Evolutionary conservation across 768 basidiomycete genomes (phyloP), one percentile per base, ranked within the genome.

Genomic region (Piloderma croceum): DNA sequence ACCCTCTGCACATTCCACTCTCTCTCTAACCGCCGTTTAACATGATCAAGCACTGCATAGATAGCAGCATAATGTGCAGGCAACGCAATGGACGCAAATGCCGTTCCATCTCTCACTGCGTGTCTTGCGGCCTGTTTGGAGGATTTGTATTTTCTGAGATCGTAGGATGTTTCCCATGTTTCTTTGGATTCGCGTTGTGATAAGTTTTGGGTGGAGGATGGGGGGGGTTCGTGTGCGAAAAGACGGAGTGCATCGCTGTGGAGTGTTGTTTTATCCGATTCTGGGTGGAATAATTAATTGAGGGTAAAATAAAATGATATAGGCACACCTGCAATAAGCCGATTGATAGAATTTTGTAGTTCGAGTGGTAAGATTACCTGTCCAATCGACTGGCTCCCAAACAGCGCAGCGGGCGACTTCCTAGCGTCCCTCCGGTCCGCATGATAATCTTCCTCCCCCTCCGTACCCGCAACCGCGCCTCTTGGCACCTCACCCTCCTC

Each of bases 1-100:
- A 94, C 65, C 24, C 65, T 71, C 20, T 79, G 65, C 39, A 78
- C 66, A 23, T 62, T 61, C 77, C 74, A 86, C n/a, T 69, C 68
- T 6, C 69, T 58, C n/a, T 76, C 81, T 25, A 90, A 50, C 40
- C 90, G 69, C 35, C 64, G 70, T 44, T 75, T 81, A 25, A 80
- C 49, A 47, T 89, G 81, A 34, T 74, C 66, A 13, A 93, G 62
- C 5, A 92, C 87, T n/a, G 83, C 68, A 36, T 65, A 71, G 37
- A 91, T 83, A 2, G 81, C 88, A 34, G 88, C 77, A 57, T 86
- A 93, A 63, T 91, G 85, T 3, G 82, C 79, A 1, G 90, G 90
- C 47, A 93, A 73, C n/a, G 81, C 84, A 36, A 92, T 72, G 10
- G 86, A 80, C 11, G 84, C 83, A 57, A 91, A 93, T 4, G 90